These are phyloP conservation scores for Murraya koenigii DNA, from an alignment of 345 rosid species.

Conservation along the genomic window DNA sequence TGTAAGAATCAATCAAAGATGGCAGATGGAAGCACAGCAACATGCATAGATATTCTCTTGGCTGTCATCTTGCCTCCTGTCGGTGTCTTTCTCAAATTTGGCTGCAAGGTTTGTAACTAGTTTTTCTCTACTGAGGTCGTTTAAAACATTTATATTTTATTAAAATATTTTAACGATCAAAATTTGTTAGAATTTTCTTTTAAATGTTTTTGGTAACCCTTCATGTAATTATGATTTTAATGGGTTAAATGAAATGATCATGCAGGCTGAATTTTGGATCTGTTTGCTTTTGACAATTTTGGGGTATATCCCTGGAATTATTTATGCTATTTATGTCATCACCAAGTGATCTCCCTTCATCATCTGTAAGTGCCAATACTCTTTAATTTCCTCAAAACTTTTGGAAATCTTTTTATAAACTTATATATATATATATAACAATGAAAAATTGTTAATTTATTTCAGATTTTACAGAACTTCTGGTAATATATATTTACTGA, in stretches of 20 bases:
- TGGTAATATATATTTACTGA: too few relatives aligned
- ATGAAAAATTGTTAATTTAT: too few relatives aligned
- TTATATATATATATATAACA: too few relatives aligned
- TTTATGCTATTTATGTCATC: slow-evolving; percentile 67
- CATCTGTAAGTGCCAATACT: neutral
- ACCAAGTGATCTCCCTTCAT: slow-evolving; percentile 32
- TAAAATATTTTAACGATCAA: too few relatives aligned
- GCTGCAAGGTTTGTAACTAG: slow-evolving; percentile 46
- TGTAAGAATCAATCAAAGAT: slow-evolving; percentile 22
- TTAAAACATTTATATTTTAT: too few relatives aligned
- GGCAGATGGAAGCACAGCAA: slow-evolving; percentile 34
- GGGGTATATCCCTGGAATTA: slow-evolving; percentile 81
- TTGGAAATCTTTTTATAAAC: neutral
- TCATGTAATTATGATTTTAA: too few relatives aligned
- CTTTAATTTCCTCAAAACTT: neutral
- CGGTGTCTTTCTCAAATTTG: slow-evolving; percentile 83
- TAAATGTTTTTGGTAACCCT: too few relatives aligned
- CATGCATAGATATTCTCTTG: slow-evolving; percentile 62
- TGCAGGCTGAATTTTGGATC: slow-evolving; percentile 85
- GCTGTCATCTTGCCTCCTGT: slow-evolving; percentile 92
- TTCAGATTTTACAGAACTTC: neutral
- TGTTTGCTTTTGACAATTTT: slow-evolving; percentile 67
- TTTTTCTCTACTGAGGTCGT: neutral
- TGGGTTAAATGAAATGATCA: neutral
- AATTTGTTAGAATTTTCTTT: too few relatives aligned